A percentile compares a stretch with the other conserved stretches of the same genome.
These are phyloP conservation scores for Phytophthora constricta DNA, from an alignment of 352 stramenopile genomes.

Conservation along the genomic window DNA sequence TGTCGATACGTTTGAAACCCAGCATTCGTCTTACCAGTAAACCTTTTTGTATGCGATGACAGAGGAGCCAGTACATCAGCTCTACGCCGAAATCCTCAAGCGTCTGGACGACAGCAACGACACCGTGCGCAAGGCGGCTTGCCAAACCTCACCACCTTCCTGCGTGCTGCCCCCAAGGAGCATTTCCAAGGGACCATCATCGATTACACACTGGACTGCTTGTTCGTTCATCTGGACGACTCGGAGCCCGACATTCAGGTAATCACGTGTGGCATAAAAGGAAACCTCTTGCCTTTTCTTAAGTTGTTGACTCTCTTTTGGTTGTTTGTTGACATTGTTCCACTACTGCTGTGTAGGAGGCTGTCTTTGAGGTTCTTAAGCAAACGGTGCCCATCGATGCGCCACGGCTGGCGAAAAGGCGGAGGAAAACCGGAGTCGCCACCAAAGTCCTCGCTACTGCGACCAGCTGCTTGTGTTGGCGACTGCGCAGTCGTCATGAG, in stretches of 20 bases:
- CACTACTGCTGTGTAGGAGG: conserved; percentile 47
- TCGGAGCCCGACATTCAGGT: conserved; percentile 87
- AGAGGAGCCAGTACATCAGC: conserved; percentile 91
- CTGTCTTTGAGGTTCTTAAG: conserved; percentile 75
- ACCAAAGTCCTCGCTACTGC: conserved; percentile 77
- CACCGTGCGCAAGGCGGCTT: conserved; percentile 86
- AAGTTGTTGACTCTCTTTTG: no score
- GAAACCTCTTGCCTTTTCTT: no score
- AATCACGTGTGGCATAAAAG: no score
- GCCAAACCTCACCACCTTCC: conserved; percentile 89
- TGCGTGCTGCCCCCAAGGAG: conserved; percentile 81
- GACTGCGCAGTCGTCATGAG: conserved; percentile 35
- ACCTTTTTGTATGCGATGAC: conserved; percentile 39
- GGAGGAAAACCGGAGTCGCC: conserved; percentile 71
- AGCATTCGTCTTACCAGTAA: conserved; percentile 4
- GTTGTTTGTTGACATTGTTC: no score
- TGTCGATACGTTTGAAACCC: background rate
- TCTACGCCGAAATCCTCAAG: conserved; percentile 94
- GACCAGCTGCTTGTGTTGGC: conserved; percentile 68
- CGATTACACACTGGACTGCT: conserved; percentile 89
- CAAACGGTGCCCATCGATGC: conserved; percentile 69
- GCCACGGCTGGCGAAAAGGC: conserved; percentile 73
- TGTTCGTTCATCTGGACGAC: conserved; percentile 93
- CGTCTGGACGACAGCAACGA: conserved; percentile 93
- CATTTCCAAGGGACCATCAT: conserved; percentile 91